phyloP scores from a whole-genome alignment of 495 filamentous ascomycete genomes.

The Trichoderma gamsii region DNA sequence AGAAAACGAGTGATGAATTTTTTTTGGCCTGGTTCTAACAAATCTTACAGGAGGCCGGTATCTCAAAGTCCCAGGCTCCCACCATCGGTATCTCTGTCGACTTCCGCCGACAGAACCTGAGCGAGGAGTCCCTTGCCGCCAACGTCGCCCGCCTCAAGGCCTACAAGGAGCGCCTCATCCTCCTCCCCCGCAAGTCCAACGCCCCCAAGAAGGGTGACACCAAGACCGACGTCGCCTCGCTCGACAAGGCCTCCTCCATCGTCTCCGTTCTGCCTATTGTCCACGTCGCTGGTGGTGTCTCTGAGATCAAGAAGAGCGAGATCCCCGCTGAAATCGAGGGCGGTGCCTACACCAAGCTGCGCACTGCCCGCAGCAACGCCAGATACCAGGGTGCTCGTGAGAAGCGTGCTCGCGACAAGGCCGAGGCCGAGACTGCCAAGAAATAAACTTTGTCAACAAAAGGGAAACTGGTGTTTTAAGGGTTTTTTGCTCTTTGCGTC shows the following conservation, averaged over 20 bases:
- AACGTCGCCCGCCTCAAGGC: constrained; percentile 95
- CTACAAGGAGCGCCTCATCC: constrained; percentile 89
- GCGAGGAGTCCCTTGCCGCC: constrained; percentile 80
- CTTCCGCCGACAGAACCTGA: constrained; percentile 92
- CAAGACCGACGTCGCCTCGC: constrained; percentile 75
- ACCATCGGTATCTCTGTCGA: constrained; percentile 97
- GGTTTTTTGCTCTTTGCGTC: constrained; percentile 15
- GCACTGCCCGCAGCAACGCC: constrained; percentile 79
- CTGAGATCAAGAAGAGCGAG: constrained; percentile 75
- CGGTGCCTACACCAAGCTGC: constrained; percentile 75
- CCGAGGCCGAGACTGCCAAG: constrained; percentile 74
- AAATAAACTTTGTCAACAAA: constrained; percentile 59
- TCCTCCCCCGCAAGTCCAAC: constrained; percentile 94
- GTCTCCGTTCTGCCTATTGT: constrained; percentile 61
- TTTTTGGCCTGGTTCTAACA: constrained; percentile 18
- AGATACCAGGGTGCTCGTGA: constrained; percentile 75
- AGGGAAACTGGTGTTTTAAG: constrained; percentile 17
- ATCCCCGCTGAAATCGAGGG: constrained; percentile 71
- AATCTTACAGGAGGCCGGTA: constrained; percentile 74
- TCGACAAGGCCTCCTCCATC: constrained; percentile 59
- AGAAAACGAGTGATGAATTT: background rate
- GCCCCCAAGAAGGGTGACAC: constrained; percentile 87
- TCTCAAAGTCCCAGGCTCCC: constrained; percentile 86
- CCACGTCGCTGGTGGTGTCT: constrained; percentile 55
- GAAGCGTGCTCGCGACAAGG: constrained; percentile 92